Evolutionary conservation across 1,139 yeast species (phyloP), one percentile per base, ranked within the genome.

Genomic region (Debaryomyces sp.): DNA sequence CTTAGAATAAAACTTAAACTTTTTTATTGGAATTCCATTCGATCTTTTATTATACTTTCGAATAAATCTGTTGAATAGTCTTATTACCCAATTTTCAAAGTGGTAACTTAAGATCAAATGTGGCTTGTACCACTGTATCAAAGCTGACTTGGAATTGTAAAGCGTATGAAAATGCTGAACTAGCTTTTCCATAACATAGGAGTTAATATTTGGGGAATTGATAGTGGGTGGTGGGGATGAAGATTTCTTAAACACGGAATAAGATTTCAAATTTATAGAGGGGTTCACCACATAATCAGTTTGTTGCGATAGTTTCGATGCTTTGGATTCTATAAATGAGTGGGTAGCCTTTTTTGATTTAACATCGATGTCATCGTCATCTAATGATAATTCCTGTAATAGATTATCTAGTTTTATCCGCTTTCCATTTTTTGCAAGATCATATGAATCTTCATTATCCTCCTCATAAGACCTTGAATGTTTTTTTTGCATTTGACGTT

Each of bases 11-110:
- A 45, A 51, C 17, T 54, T 56, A 43, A 70, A 66, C 7, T 50
- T 49, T 10, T 58, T 57, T 13, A 68, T 61, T 24, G 50, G 53
- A 2, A 57, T 50, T 6, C 50, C 50, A 15, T 61, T 57, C 37
- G 13, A 18, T 43, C 51, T 49, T 44, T 51, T 49, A 50, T 71
- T 72, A 52, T 69, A 74, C 48, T 66, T 63, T 43, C 52, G 54
- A 5, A 72, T 56, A 52, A 73, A 75, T 41, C 67, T 53, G 51
- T 74, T 73, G 57, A 75, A 75, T 49, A 75, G 56, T 45, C 74
- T 58, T n/a, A 70, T 46, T 12, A 65, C 60, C 80, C 80, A 75
- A 46, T 48, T 46, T 49, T 73, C 75, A 51, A 71, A 71, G 35
- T 63, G 63, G 30, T 56, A 61, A 3, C 62, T 53, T 13, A 75